A percentile compares a stretch with the other conserved stretches of the same genome.
These are phyloP conservation scores for Hyphopichia homilentoma DNA, from an alignment of 805 yeast species.

Conservation along the genomic window DNA sequence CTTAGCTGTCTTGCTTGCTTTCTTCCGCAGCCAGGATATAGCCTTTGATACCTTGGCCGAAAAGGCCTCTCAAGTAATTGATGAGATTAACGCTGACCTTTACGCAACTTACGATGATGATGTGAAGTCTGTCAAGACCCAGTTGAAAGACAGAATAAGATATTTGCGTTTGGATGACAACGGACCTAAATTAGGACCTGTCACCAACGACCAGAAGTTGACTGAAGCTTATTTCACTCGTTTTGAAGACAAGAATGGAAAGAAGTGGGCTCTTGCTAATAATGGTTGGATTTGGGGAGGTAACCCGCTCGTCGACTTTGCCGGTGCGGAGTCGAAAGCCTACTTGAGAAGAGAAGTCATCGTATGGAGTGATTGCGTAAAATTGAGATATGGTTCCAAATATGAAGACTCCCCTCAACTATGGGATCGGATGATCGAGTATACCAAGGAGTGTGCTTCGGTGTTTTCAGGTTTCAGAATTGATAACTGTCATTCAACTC, in stretches of 20 bases:
- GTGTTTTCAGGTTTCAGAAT: slow-evolving; percentile 85
- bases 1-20: slow-evolving; percentile 44
- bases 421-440: slow-evolving; percentile 85
- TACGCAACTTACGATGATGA: slow-evolving; percentile 79
- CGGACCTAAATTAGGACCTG: slow-evolving; percentile 78
- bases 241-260: slow-evolving; percentile 46
- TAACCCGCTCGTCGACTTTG: slow-evolving; percentile 90
- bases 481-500: slow-evolving; percentile 96
- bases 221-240: slow-evolving; percentile 88
- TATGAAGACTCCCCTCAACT: slow-evolving; percentile 84
- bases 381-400: slow-evolving; percentile 74
- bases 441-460: slow-evolving; percentile 66
- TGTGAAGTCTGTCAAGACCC: slow-evolving; percentile 56
- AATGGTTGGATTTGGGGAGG: slow-evolving; percentile 99
- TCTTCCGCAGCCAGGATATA: slow-evolving; percentile 12
- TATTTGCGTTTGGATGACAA: slow-evolving; percentile 71
- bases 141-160: slow-evolving; percentile 71
- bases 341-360: slow-evolving; percentile 89
- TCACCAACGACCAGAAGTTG: slow-evolving; percentile 50
- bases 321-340: slow-evolving; percentile 72
- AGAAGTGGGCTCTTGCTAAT: slow-evolving; percentile 77
- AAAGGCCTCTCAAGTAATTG: slow-evolving; percentile 53
- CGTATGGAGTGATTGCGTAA: slow-evolving; percentile 97
- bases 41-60: slow-evolving; percentile 22
- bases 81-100: slow-evolving; percentile 72